Evolutionary conservation across 2,329 filamentous ascomycete species (phyloP).

Genomic region (Blastomyces gilchristii): DNA sequence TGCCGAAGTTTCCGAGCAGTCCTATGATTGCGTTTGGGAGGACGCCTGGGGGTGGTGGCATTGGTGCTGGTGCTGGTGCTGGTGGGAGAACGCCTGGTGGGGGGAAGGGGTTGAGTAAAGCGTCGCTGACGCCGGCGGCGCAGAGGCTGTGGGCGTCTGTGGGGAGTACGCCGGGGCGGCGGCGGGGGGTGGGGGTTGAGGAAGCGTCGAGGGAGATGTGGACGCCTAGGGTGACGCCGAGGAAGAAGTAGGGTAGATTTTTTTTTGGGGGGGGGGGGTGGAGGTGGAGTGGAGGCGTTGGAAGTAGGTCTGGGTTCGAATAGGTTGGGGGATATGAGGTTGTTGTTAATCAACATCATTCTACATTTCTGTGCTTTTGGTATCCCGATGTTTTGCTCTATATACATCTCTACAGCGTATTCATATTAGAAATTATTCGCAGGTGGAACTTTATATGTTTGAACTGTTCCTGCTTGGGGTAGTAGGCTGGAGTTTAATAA

Average conservation of each 20-base stretch:
- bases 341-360: no score
- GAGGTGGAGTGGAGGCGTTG: neutral
- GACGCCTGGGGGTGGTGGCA: slow-evolving; percentile 18
- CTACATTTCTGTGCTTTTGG: neutral
- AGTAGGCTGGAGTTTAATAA: neutral
- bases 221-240: slow-evolving; percentile 22
- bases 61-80: slow-evolving; percentile 13
- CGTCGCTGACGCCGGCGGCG: slow-evolving; percentile 36
- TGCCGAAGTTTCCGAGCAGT: slow-evolving; percentile 33
- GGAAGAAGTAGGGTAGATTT: slow-evolving; percentile 15
- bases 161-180: slow-evolving; percentile 26
- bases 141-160: slow-evolving; percentile 33
- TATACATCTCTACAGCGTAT: neutral
- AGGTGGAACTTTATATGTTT: neutral
- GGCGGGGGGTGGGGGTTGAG: neutral
- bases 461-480: neutral
- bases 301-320: neutral
- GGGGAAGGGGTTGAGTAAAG: slow-evolving; percentile 15
- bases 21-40: slow-evolving; percentile 26
- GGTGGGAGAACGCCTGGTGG: slow-evolving; percentile 8
- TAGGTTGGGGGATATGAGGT: neutral
- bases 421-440: neutral
- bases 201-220: slow-evolving; percentile 29
- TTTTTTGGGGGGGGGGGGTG: no score
- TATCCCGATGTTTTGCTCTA: neutral